phyloP scores from a whole-genome alignment of 495 filamentous ascomycete genomes.

The Hypoxylon crocopeplum region DNA sequence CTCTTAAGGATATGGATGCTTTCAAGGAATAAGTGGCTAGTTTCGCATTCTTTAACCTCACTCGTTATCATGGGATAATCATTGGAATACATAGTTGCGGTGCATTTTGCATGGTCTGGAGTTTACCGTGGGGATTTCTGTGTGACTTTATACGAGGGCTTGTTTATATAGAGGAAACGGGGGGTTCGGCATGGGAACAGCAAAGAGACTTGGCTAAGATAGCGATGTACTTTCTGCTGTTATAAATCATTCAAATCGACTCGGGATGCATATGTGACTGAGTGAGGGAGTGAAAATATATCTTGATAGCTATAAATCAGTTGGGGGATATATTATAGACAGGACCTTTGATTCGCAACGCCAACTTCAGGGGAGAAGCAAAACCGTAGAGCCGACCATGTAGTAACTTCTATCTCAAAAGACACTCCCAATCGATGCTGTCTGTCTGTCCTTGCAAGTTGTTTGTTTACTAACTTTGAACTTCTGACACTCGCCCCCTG shows the following conservation, averaged over 20 bases:
- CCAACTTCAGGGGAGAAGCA: conserved; percentile 13
- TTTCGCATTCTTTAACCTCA: neutral
- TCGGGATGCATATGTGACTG: too few relatives aligned
- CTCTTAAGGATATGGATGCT: conserved; percentile 66
- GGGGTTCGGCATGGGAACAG: neutral
- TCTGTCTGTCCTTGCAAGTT: conserved; percentile 15
- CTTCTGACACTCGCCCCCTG: too few relatives aligned
- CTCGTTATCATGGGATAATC: neutral
- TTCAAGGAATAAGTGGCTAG: conserved; percentile 49
- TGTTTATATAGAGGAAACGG: neutral
- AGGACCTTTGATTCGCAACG: conserved; percentile 11
- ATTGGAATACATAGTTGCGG: neutral
- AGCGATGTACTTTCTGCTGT: too few relatives aligned
- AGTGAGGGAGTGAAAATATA: too few relatives aligned
- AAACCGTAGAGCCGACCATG: neutral
- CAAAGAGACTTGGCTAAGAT: neutral
- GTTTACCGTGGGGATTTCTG: conserved; percentile 1
- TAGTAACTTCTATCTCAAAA: neutral
- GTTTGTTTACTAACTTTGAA: conserved; percentile 7
- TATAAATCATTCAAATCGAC: too few relatives aligned
- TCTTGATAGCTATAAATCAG: conserved; percentile 20
- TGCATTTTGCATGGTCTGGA: conserved; percentile 25
- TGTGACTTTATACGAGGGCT: neutral
- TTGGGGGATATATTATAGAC: conserved; percentile 17
- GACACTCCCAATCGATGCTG: conserved; percentile 9